Evolutionary conservation across 257 asterid species (phyloP).

Genomic region (Cynanchum wilfordii): DNA sequence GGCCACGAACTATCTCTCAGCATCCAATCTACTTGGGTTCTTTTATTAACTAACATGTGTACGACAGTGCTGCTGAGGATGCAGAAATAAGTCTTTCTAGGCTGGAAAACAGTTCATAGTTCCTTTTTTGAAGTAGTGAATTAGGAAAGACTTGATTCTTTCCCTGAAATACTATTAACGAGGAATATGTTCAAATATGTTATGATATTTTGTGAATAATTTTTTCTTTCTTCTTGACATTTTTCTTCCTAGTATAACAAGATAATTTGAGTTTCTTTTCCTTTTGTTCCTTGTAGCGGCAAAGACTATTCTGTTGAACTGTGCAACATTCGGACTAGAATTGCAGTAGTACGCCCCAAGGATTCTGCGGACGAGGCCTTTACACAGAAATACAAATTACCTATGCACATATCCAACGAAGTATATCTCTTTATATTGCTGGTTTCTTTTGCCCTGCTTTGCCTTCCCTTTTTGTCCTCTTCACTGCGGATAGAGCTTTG

Average conservation of each 20-base stretch:
- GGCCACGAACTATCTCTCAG: background rate
- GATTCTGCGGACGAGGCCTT: background rate
- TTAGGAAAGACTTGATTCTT: background rate
- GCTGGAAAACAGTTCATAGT: background rate
- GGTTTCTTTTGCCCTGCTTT: background rate
- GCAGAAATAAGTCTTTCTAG: background rate
- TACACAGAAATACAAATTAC: background rate
- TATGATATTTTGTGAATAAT: background rate
- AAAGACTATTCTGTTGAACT: slow-evolving; percentile 51
- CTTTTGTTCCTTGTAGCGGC: slow-evolving; percentile 32
- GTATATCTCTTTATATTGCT: background rate
- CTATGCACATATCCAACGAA: slow-evolving; percentile 3
- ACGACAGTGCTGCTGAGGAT: background rate
- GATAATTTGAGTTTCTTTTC: background rate
- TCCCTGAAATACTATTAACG: background rate
- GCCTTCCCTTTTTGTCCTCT: background rate
- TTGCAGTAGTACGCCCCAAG: slow-evolving; percentile 4
- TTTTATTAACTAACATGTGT: background rate
- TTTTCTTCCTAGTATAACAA: background rate
- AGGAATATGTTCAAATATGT: background rate
- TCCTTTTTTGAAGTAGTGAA: background rate
- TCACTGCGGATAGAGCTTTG: slow-evolving; percentile 9
- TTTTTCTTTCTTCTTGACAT: background rate
- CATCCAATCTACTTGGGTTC: background rate
- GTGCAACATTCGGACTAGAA: slow-evolving; percentile 13